These are phyloP conservation scores for Leccinum pellstonianum DNA, from an alignment of 768 basidiomycete genomes.

Conservation along the genomic window DNA sequence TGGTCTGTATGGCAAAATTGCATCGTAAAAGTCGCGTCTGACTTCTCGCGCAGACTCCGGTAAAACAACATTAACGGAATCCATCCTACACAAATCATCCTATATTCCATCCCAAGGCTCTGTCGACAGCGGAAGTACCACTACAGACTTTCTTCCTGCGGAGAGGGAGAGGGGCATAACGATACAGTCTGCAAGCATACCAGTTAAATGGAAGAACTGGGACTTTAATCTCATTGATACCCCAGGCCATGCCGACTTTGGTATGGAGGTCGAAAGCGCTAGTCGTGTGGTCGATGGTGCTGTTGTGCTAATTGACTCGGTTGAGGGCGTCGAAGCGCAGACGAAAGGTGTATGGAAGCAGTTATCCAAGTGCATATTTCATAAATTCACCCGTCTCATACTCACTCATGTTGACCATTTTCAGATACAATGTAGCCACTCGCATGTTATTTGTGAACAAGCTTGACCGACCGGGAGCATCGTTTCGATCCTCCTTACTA, in stretches of 20 bases:
- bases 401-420: conserved; percentile 5
- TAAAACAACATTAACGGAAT: conserved; percentile 88
- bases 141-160: conserved; percentile 85
- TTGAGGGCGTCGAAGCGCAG: conserved; percentile 89
- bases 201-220: conserved; percentile 83
- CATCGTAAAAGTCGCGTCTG: neutral
- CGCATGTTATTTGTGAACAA: conserved; percentile 86
- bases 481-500: conserved; percentile 65
- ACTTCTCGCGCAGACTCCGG: conserved; percentile 63
- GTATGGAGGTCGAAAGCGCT: conserved; percentile 96
- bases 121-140: conserved; percentile 88
- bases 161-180: conserved; percentile 91
- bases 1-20: conserved; percentile 43
- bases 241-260: conserved; percentile 91
- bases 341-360: conserved; percentile 89
- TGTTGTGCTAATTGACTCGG: conserved; percentile 84
- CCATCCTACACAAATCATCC: conserved; percentile 72
- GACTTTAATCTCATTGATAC: conserved; percentile 88
- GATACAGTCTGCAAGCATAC: conserved; percentile 89
- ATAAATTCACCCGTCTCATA: neutral
- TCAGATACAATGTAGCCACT: conserved; percentile 76
- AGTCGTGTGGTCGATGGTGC: conserved; percentile 89
- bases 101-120: conserved; percentile 75
- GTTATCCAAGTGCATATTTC: conserved; percentile 67
- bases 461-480: conserved; percentile 83